Conservation (phyloP, 1,284 basidiomycete species). For the Pseudozyma hubeiensis region DNA sequence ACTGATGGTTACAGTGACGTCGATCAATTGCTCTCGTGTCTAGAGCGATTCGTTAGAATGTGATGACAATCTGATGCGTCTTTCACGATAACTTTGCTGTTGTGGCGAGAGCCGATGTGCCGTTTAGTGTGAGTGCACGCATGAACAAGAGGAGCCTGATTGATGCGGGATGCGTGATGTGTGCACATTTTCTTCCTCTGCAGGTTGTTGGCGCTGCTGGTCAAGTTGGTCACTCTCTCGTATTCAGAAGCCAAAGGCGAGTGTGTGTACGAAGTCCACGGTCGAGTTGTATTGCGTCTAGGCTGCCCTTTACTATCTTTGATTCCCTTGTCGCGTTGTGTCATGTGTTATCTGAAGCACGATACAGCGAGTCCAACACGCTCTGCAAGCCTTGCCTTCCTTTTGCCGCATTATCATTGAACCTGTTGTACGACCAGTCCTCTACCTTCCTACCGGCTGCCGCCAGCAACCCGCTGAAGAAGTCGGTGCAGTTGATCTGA, state of each 20-base stretch:
- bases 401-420: slow-evolving; percentile 55
- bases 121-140: no score
- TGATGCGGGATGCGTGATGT: no score
- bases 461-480: slow-evolving; percentile 35
- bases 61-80: neutral
- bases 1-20: neutral
- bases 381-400: slow-evolving; percentile 46
- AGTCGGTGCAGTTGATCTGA: slow-evolving; percentile 44
- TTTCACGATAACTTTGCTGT: neutral
- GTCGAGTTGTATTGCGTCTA: neutral
- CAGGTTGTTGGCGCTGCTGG: no score
- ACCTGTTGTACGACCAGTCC: slow-evolving; percentile 49
- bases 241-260: no score
- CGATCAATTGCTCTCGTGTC: no score
- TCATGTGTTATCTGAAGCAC: neutral
- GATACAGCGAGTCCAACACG: slow-evolving; percentile 46
- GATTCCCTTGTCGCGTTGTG: neutral
- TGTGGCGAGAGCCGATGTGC: no score
- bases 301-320: slow-evolving; percentile 10
- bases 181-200: no score
- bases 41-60: neutral
- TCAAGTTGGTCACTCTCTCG: no score
- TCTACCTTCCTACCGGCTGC: slow-evolving; percentile 56
- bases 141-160: no score
- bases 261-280: no score